phyloP scores from a whole-genome alignment of 2,329 filamentous ascomycete species.

The Aspergillus uvarum region DNA sequence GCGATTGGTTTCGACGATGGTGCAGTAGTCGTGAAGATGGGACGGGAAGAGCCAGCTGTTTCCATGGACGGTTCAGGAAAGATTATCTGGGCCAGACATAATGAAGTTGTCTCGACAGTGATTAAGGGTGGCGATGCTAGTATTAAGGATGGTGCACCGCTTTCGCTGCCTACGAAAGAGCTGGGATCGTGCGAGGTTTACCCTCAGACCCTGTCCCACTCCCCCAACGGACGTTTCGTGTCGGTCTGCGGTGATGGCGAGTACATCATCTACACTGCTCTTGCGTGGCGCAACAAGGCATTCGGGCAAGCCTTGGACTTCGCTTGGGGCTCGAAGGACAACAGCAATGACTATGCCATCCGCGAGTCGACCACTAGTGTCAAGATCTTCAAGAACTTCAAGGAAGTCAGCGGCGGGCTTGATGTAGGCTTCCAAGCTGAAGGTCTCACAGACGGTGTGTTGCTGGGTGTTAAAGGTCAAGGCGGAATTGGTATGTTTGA shows the following conservation, averaged over 20 bases:
- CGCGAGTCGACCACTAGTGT: slow-evolving; percentile 91
- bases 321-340: slow-evolving; percentile 94
- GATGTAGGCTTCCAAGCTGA: slow-evolving; percentile 96
- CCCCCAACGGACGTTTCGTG: slow-evolving; percentile 90
- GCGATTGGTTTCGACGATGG: slow-evolving; percentile 97
- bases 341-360: slow-evolving; percentile 97
- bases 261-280: slow-evolving; percentile 97
- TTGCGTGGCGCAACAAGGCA: slow-evolving; percentile 95
- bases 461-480: slow-evolving; percentile 92
- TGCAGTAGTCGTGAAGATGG: slow-evolving; percentile 96
- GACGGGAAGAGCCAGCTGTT: slow-evolving; percentile 92
- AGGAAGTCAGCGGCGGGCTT: slow-evolving; percentile 81
- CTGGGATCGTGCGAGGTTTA: slow-evolving; percentile 96
- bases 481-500: slow-evolving; percentile 96
- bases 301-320: slow-evolving; percentile 96
- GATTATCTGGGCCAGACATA: slow-evolving; percentile 92
- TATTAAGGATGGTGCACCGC: slow-evolving; percentile 84
- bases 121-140: slow-evolving; percentile 86
- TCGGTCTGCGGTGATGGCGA: slow-evolving; percentile 93
- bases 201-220: slow-evolving; percentile 89
- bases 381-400: slow-evolving; percentile 97
- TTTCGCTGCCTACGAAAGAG: slow-evolving; percentile 87
- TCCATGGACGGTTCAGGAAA: slow-evolving; percentile 97
- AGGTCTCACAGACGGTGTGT: slow-evolving; percentile 80
- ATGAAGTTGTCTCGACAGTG: slow-evolving; percentile 89